These are phyloP conservation scores for Kokia cookei DNA, from an alignment of 441 rosid genomes.

Conservation along the genomic window DNA sequence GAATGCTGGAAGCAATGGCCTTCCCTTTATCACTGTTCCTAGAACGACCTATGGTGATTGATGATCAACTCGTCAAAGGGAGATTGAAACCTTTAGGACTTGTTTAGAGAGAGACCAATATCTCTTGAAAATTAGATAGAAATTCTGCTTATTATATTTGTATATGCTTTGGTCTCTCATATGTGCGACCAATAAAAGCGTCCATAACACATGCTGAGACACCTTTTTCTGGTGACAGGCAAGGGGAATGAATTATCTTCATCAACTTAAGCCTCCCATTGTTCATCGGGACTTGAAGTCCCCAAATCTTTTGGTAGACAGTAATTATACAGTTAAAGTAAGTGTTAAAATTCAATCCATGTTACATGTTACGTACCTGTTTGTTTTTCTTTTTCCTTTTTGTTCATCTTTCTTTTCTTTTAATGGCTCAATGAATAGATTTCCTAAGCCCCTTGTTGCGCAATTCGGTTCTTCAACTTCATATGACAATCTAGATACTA, in stretches of 20 bases:
- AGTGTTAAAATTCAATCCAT: constrained; percentile 11
- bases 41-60: too few relatives aligned
- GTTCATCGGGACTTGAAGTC: constrained; percentile 51
- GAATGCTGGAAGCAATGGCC: too few relatives aligned
- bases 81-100: too few relatives aligned
- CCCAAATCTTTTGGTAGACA: constrained; percentile 44
- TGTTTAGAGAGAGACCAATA: too few relatives aligned
- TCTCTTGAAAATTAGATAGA: too few relatives aligned
- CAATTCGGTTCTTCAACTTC: not conserved
- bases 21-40: too few relatives aligned
- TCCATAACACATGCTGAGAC: not conserved
- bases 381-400: not conserved
- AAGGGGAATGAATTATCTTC: constrained; percentile 51
- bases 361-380: not conserved
- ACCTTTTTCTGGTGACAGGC: constrained; percentile 25
- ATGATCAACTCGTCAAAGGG: too few relatives aligned
- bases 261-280: constrained; percentile 34
- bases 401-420: not conserved
- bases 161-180: too few relatives aligned
- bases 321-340: constrained; percentile 40
- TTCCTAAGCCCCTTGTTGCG: not conserved
- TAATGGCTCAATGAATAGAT: not conserved
- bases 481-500: not conserved
- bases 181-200: too few relatives aligned
- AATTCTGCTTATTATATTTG: too few relatives aligned